Percentiles rank a stretch among this genome's conserved stretches.
Evolutionary conservation across 2,329 filamentous ascomycete species (phyloP).

Genomic region (Colletotrichum sojae): DNA sequence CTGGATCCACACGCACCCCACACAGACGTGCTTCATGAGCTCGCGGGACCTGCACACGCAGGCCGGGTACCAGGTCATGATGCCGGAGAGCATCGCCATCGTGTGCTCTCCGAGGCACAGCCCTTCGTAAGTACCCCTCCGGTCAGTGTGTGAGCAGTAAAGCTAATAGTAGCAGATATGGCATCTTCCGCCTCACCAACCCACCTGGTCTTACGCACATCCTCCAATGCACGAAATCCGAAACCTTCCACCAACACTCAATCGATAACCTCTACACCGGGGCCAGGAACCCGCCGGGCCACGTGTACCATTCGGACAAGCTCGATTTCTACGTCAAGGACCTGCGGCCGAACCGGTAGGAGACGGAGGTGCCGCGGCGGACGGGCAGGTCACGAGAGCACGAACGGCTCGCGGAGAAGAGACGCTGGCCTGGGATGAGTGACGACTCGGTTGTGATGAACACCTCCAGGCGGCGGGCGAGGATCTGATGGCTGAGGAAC

Average conservation of each 20-base stretch:
- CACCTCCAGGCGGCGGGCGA: no score
- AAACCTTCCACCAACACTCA: conserved; percentile 85
- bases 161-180: conserved; percentile 71
- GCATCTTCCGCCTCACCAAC: conserved; percentile 93
- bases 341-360: conserved; percentile 57
- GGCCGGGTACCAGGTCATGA: conserved; percentile 94
- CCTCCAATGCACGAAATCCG: conserved; percentile 80
- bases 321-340: conserved; percentile 74
- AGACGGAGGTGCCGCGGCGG: background rate
- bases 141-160: background rate
- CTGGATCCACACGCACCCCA: conserved; percentile 98
- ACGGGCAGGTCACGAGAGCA: background rate
- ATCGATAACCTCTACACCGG: conserved; percentile 83
- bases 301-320: conserved; percentile 78
- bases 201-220: conserved; percentile 92
- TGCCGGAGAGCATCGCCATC: conserved; percentile 96
- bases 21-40: conserved; percentile 98
- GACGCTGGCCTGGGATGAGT: background rate
- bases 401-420: background rate
- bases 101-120: conserved; percentile 90
- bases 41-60: conserved; percentile 95
- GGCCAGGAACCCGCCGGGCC: conserved; percentile 75
- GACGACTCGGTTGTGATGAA: background rate
- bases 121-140: conserved; percentile 73
- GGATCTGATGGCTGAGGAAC: no score